Evolutionary conservation across 495 filamentous ascomycete species (phyloP).

Genomic region (Echria macrotheca): DNA sequence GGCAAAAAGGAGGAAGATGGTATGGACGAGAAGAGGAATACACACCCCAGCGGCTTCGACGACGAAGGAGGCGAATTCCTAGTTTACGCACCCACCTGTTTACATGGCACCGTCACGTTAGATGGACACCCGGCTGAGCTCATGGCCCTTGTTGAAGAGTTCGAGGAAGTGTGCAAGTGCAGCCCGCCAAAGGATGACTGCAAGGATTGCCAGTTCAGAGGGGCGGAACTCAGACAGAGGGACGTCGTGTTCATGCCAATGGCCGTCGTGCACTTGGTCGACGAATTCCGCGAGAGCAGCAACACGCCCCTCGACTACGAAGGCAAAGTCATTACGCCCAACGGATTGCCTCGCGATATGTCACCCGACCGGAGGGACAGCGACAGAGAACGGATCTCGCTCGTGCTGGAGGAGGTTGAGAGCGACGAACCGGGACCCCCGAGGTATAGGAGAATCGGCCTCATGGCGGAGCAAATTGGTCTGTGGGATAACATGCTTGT

Average conservation of each 20-base stretch:
- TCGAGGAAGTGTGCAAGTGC: background rate
- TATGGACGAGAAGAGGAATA: too few relatives aligned
- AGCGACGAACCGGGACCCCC: background rate
- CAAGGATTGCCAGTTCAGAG: background rate
- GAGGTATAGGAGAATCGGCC: background rate
- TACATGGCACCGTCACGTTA: background rate
- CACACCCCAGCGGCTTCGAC: background rate
- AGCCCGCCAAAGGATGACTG: background rate
- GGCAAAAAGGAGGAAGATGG: background rate
- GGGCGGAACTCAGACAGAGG: background rate
- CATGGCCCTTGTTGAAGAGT: background rate
- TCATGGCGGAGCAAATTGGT: background rate
- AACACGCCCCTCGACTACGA: background rate
- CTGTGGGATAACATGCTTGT: background rate
- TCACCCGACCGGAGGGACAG: too few relatives aligned
- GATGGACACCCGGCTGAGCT: background rate
- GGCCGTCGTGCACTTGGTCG: background rate
- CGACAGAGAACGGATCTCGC: background rate
- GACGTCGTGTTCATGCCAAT: background rate
- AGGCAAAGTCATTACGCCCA: too few relatives aligned
- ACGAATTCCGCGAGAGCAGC: background rate
- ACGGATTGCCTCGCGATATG: too few relatives aligned
- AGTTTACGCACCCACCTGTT: background rate
- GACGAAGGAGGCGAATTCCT: background rate
- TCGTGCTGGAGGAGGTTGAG: conserved; percentile 1